Base-by-base conservation (phyloP, 108 stramenopile species). In the Nitzschia sp. region DNA sequence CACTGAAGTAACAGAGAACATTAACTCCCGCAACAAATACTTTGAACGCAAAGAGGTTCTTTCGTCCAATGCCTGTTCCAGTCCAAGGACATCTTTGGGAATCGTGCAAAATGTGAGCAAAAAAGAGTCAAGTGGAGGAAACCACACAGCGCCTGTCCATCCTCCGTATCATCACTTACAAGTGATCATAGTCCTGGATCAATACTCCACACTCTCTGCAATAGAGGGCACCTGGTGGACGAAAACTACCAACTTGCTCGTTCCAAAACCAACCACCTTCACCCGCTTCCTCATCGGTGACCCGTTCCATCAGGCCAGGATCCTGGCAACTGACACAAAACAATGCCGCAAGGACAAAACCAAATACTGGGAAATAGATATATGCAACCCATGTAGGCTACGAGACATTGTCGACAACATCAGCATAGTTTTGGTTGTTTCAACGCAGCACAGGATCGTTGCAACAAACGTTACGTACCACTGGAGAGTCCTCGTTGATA, bases 191-290 rank as follows among this genome's bases (percentile, higher is more conserved):
- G 58, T 91, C 89, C 76, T 87, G 75, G 46, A 93, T 85, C 50
- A 90, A 55, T 29, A 84, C 86, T 53, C 87, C 80, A 65, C 87
- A 87, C 69, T 91, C 86, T 65, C 88, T 70, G 34, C 92, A 95
- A 67, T 93, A 95, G 65, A 95, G 75, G 29, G 92, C 92, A 50
- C 90, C 92, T 12, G 86, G 85, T 5, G 94, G 94, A 38, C 94
- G 82, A 83, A 87, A 95, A 38, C 88, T 90, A 52, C 90, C 87
- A 12, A 90, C 90, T 79, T 92, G 90, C 63, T 95, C 94, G 65
- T 93, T 95, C 90, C 90, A 95, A 60, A 90, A 88, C 91, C 91
- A 95, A 9, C 88, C 90, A 43, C 88, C 87, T 67, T 87, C 72
- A 0, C 86, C 84, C 51, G 85, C 87, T 67, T 94, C 93, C 81